phyloP scores from a whole-genome alignment of 805 yeast genomes.

The Metschnikowia henanensis region DNA sequence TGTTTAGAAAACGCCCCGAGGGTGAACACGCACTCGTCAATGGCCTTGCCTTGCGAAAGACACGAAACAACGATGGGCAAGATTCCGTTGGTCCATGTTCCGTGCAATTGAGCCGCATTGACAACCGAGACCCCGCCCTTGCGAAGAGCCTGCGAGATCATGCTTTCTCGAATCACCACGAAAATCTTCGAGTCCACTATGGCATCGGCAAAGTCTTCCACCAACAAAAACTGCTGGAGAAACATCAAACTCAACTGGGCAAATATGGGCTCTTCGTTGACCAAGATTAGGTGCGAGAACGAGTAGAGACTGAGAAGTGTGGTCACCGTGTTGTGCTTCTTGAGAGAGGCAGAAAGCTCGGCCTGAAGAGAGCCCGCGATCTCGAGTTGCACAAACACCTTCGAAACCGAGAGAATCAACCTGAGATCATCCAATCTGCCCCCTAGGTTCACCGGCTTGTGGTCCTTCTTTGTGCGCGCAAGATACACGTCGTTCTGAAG shows the following conservation, averaged over 20 bases:
- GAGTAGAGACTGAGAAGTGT: constrained; percentile 66
- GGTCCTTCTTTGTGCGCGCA: constrained; percentile 33
- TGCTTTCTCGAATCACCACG: constrained; percentile 70
- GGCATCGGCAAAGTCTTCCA: constrained; percentile 63
- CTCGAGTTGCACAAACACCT: constrained; percentile 51
- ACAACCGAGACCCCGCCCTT: constrained; percentile 60
- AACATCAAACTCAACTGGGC: constrained; percentile 72
- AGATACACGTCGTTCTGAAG: constrained; percentile 57
- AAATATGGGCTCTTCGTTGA: constrained; percentile 63
- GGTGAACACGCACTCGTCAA: constrained; percentile 64
- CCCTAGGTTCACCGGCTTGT: constrained; percentile 34
- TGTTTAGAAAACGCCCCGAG: constrained; percentile 64
- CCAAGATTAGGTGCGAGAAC: constrained; percentile 58
- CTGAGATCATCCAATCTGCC: constrained; percentile 65
- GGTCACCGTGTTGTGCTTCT: constrained; percentile 59
- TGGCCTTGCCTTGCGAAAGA: constrained; percentile 60
- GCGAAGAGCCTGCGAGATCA: constrained; percentile 66
- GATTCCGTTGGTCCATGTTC: constrained; percentile 85
- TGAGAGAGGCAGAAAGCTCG: constrained; percentile 52
- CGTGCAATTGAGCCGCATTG: constrained; percentile 57
- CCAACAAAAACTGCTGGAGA: constrained; percentile 64
- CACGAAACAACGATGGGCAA: constrained; percentile 64
- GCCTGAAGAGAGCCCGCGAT: constrained; percentile 48
- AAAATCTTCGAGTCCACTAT: constrained; percentile 62
- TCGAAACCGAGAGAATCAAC: constrained; percentile 62